Percentiles rank a stretch among this genome's conserved stretches.
phyloP scores from a whole-genome alignment of 495 filamentous ascomycete genomes.

The Beverwykella pulmonaria region DNA sequence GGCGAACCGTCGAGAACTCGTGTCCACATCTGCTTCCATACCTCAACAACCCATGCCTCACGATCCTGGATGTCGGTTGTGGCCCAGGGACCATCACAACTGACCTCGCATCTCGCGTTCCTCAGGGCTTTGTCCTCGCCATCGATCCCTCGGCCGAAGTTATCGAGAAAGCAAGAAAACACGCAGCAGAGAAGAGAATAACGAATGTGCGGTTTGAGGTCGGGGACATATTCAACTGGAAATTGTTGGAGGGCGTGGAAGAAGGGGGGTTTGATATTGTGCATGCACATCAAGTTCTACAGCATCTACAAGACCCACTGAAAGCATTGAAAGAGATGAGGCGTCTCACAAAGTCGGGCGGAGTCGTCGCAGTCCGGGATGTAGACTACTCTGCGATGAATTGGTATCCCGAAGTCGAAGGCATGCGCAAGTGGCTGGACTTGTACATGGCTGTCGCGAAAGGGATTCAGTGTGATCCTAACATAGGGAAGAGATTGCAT shows the following conservation, averaged over 20 bases:
- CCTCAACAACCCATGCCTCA: slow-evolving; percentile 49
- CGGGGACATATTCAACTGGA: slow-evolving; percentile 48
- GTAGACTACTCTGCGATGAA: slow-evolving; percentile 43
- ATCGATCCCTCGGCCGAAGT: slow-evolving; percentile 44
- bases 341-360: slow-evolving; percentile 26
- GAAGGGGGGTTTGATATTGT: slow-evolving; percentile 36
- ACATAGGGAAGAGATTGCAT: slow-evolving; percentile 55
- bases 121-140: slow-evolving; percentile 50
- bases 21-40: slow-evolving; percentile 56
- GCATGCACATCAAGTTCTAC: slow-evolving; percentile 35
- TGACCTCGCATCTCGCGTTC: slow-evolving; percentile 53
- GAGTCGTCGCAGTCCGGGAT: slow-evolving; percentile 42
- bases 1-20: slow-evolving; percentile 57
- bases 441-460: slow-evolving; percentile 49
- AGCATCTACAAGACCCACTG: slow-evolving; percentile 35
- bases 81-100: slow-evolving; percentile 62
- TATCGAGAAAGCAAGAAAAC: slow-evolving; percentile 47
- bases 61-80: slow-evolving; percentile 62
- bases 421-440: slow-evolving; percentile 48
- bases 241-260: slow-evolving; percentile 8
- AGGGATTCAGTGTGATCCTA: slow-evolving; percentile 52
- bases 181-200: slow-evolving; percentile 46
- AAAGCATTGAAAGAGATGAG: slow-evolving; percentile 31
- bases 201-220: slow-evolving; percentile 52
- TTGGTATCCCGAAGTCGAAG: slow-evolving; percentile 51